A percentile compares a stretch with the other conserved stretches of the same genome.
These are phyloP conservation scores for Oldenlandia corymbosa DNA, from an alignment of 257 asterid species.

Conservation along the genomic window DNA sequence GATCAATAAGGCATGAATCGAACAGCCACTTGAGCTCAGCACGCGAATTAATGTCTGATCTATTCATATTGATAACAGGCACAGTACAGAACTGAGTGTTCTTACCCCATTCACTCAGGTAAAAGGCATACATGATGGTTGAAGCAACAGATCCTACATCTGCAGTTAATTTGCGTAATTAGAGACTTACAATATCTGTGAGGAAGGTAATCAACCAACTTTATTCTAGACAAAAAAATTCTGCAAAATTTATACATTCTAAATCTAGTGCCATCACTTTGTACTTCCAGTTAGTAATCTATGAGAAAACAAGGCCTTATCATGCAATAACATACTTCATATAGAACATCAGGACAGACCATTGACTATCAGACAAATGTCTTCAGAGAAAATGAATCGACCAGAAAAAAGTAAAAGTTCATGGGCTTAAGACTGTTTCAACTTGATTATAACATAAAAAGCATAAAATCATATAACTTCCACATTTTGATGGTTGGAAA, in stretches of 20 bases:
- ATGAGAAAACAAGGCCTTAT: neutral
- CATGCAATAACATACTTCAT: neutral
- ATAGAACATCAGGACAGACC: neutral
- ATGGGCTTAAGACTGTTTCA: neutral
- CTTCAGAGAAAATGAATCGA: no score
- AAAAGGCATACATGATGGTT: conserved; percentile 69
- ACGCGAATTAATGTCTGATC: conserved; percentile 44
- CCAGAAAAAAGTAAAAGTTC: no score
- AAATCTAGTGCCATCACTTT: neutral
- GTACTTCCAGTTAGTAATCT: neutral
- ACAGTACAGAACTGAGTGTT: conserved; percentile 50
- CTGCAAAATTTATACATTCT: neutral
- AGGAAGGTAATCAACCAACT: neutral
- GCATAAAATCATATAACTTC: neutral
- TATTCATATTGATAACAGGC: conserved; percentile 74
- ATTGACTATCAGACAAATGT: neutral
- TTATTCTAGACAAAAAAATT: neutral
- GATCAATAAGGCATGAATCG: conserved; percentile 66
- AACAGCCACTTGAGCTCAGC: conserved; percentile 66
- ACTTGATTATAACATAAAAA: neutral
- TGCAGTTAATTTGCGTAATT: conserved; percentile 28
- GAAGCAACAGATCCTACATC: conserved; percentile 77
- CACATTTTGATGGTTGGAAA: neutral
- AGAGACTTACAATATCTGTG: conserved; percentile 10
- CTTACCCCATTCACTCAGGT: conserved; percentile 43